Base-by-base conservation (phyloP, 2,329 filamentous ascomycete genomes). In the Chlorencoelia australis region DNA sequence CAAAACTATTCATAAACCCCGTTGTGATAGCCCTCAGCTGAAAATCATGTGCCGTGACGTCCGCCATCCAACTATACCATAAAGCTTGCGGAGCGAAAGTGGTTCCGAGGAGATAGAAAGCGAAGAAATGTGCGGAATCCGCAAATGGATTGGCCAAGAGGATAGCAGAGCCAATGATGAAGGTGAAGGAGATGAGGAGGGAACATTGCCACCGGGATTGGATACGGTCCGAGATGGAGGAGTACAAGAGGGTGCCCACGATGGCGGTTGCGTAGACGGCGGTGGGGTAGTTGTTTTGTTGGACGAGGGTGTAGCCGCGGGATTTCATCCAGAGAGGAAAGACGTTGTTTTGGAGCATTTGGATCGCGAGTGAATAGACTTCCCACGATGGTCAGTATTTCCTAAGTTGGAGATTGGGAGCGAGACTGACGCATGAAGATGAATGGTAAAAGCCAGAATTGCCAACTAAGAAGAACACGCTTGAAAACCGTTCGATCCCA, bases 1-100 rank as follows among this genome's bases (percentile, higher is more conserved):
- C 61, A 21, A 63, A 64, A 6, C 59, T 61, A 38, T 64, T 64
- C 60, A 63, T 63, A 31, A 61, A 63, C 0, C 61, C 61, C 0
- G 63, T 66, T 3, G 63, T 63, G 29, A 66, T 63, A 2, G 63
- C 63, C 1, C 63, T 53, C 2, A 66, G 53, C 27, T 65, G 63
- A 7, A 60, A 36, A 14, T 60, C 59, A 18, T 61, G 57, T 3
- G 54, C 51, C 6, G 58, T 61, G 6, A 66, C 47, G 35, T 66
- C 63, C 1, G 62, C 62, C 60, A 66, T 64, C 63, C 63, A 66
- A 0, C 60, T 59, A 42, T 66, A 66, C 63, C 63, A 66, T 13
- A 66, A 48, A 4, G 63, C 63, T 38, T 66, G 63, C 1, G 63
- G 63, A 2, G 63, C 63, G 35, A 61, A 66, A 0, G 61, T 64